These are phyloP conservation scores for Letharia lupina DNA, from an alignment of 495 filamentous ascomycete species.

Conservation along the genomic window DNA sequence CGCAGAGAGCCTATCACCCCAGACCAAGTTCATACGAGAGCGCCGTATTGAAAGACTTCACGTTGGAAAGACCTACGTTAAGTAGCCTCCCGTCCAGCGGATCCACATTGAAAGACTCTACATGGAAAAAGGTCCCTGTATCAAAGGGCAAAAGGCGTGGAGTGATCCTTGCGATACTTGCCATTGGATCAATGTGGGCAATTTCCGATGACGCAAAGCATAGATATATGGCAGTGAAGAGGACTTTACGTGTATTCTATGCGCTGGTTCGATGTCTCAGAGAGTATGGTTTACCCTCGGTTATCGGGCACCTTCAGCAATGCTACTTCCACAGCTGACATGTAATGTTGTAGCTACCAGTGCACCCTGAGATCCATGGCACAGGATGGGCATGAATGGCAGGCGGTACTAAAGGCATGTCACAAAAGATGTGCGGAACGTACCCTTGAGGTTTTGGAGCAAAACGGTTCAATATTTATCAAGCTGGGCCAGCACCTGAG, in stretches of 20 bases:
- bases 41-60: background rate
- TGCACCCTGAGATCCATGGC: slow-evolving; percentile 61
- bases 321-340: background rate
- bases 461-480: slow-evolving; percentile 96
- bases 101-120: background rate
- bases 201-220: slow-evolving; percentile 67
- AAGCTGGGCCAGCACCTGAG: slow-evolving; percentile 95
- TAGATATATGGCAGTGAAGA: slow-evolving; percentile 37
- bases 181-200: slow-evolving; percentile 46
- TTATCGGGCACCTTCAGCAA: background rate
- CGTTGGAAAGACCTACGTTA: background rate
- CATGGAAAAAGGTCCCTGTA: background rate
- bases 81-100: background rate
- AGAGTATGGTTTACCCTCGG: slow-evolving; percentile 1
- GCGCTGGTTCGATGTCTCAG: slow-evolving; percentile 12
- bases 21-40: background rate
- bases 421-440: slow-evolving; percentile 89
- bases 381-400: slow-evolving; percentile 51
- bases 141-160: slow-evolving; percentile 25
- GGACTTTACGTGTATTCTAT: slow-evolving; percentile 10
- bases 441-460: slow-evolving; percentile 78
- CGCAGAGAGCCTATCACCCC: background rate
- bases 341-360: slow-evolving; percentile 57
- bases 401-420: slow-evolving; percentile 65
- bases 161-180: slow-evolving; percentile 41